Conservation (phyloP, 495 filamentous ascomycete genomes). For the Letharia lupina region DNA sequence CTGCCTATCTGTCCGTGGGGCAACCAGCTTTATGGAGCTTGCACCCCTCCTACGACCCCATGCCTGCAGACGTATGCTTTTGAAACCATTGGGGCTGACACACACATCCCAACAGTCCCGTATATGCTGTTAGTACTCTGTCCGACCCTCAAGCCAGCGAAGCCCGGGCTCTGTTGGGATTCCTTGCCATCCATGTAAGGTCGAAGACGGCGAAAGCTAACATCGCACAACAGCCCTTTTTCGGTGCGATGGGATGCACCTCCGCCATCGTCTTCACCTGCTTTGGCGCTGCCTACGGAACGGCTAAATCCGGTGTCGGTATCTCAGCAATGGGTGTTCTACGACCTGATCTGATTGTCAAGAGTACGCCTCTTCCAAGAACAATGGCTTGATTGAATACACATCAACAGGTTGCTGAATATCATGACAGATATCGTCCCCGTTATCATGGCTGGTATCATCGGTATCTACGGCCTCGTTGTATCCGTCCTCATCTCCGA, state of each 20-base stretch:
- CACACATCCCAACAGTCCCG: conserved; percentile 55
- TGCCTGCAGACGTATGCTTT: conserved; percentile 12
- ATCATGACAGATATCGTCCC: conserved; percentile 77
- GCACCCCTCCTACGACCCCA: background rate
- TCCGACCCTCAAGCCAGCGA: conserved; percentile 16
- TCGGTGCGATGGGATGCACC: conserved; percentile 98
- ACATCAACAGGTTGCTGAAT: background rate
- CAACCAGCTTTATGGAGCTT: conserved; percentile 10
- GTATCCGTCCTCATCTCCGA: conserved; percentile 97
- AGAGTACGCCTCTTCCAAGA: conserved; percentile 60
- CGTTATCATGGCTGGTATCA: conserved; percentile 99
- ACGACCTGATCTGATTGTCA: conserved; percentile 95
- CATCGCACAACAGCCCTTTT: conserved; percentile 68
- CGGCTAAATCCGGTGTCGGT: conserved; percentile 97
- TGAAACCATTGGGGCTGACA: conserved; percentile 14
- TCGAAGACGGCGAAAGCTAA: conserved; percentile 19
- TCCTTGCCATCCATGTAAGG: conserved; percentile 14
- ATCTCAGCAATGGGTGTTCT: conserved; percentile 98
- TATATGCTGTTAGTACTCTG: conserved; percentile 85
- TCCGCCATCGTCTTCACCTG: conserved; percentile 98
- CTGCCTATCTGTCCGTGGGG: conserved; percentile 15
- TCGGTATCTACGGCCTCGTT: conserved; percentile 99
- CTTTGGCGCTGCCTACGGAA: conserved; percentile 96
- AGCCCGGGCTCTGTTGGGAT: conserved; percentile 3
- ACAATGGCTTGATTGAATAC: background rate